These are phyloP conservation scores for Erodium texanum DNA, from an alignment of 441 rosid genomes.

Conservation along the genomic window DNA sequence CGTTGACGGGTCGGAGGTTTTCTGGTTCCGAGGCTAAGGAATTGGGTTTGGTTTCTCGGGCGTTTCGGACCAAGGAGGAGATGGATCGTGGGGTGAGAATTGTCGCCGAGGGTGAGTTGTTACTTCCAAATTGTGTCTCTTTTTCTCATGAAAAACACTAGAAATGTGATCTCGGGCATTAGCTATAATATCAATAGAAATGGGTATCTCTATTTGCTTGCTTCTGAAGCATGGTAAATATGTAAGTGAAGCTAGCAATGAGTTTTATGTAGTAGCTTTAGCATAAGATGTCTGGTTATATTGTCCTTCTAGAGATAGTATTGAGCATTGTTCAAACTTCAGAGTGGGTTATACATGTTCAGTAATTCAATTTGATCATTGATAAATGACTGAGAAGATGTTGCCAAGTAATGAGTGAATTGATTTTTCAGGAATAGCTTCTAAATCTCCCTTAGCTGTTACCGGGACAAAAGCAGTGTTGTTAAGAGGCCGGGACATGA, in stretches of 20 bases:
- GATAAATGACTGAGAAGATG: background rate
- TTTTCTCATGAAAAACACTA: too few species aligned
- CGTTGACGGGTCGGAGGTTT: constrained; percentile 59
- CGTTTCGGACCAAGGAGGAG: constrained; percentile 47
- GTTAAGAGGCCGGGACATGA: constrained; percentile 56
- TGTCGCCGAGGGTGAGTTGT: constrained; percentile 55
- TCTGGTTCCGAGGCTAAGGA: constrained; percentile 62
- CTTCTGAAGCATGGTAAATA: too few species aligned
- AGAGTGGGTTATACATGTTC: background rate
- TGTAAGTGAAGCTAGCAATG: too few species aligned
- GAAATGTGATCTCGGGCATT: too few species aligned
- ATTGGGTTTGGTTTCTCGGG: constrained; percentile 59
- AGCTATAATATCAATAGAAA: too few species aligned
- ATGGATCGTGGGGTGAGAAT: constrained; percentile 37
- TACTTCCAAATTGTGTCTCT: too few species aligned
- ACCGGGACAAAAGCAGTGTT: constrained; percentile 68
- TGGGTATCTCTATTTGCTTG: too few species aligned
- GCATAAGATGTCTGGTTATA: background rate
- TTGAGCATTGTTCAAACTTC: too few species aligned
- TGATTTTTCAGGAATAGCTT: constrained; percentile 42
- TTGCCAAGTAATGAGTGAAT: background rate
- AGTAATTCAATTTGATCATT: too few species aligned
- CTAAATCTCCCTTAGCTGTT: constrained; percentile 74
- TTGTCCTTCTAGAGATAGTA: background rate
- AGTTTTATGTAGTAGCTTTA: too few species aligned